Conservation (phyloP, 2,329 filamentous ascomycete genomes). For the Cladophialophora chaetospira region DNA sequence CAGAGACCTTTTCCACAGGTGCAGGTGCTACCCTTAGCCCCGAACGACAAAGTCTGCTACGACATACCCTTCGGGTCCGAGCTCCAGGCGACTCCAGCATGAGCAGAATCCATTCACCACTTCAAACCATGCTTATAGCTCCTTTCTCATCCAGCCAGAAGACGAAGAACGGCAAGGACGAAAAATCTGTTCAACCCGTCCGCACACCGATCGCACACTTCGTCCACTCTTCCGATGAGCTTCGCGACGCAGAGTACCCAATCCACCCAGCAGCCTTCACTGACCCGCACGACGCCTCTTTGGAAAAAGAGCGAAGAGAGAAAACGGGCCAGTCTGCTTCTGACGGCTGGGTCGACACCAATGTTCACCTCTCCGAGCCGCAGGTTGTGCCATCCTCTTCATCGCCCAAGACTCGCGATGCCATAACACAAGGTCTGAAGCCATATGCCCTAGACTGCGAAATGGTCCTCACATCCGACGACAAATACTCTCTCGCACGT, state of each 20-base stretch:
- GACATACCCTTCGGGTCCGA: constrained; percentile 84
- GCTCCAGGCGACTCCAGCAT: constrained; percentile 83
- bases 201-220: constrained; percentile 82
- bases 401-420: constrained; percentile 5
- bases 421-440: constrained; percentile 74
- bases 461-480: constrained; percentile 88
- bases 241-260: constrained; percentile 80
- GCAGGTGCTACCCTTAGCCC: too few relatives aligned
- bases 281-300: constrained; percentile 57
- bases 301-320: constrained; percentile 57
- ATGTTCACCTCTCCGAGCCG: constrained; percentile 62
- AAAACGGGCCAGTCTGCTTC: constrained; percentile 47
- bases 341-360: constrained; percentile 81
- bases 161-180: constrained; percentile 56
- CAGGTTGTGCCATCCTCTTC: neutral
- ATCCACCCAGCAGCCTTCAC: constrained; percentile 76
- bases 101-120: constrained; percentile 79
- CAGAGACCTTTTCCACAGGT: neutral
- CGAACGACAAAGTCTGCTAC: constrained; percentile 65
- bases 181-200: constrained; percentile 69
- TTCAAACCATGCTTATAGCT: constrained; percentile 79
- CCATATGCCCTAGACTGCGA: constrained; percentile 89
- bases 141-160: constrained; percentile 67
- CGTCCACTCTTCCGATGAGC: constrained; percentile 69
- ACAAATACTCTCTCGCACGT: constrained; percentile 79